Base-by-base conservation (phyloP, 306 rosid species). In the Sophora flavescens region DNA sequence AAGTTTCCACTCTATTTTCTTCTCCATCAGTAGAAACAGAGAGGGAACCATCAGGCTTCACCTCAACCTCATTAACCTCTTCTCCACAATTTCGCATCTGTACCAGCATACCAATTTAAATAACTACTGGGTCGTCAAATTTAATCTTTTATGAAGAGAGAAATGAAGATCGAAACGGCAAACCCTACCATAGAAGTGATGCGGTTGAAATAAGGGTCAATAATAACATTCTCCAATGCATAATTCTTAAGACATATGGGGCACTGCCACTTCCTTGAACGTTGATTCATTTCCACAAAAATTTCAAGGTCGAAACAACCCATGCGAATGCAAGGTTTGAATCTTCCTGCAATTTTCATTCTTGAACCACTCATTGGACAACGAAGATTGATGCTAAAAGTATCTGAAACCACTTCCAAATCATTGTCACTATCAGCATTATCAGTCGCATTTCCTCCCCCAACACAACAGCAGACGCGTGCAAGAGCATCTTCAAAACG, bases 351-450 rank as follows among this genome's bases (percentile, higher is more conserved):
- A 75, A 92, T 81, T 88, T 93, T 96, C 93, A 96, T 96, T 83
- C 99, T 96, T 30, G 97, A 92, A 75, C 99, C 99, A 82, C 99
- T 96, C 98, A 96, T 91, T 0, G 99, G 99, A 75, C 99, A 96
- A 26, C 97, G 97, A 41, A 96, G 93, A 77, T 86, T 92, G 87
- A 96, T 93, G 59, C 83, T 79, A 78, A 96, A 88, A 53, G 85
- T 86, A 77, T 96, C 98, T 8, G 99, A 91, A 85, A 96, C 99
- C 36, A 96, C 97, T 85, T 96, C 99, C 79, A 96, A 72, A 81
- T 96, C 99, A 84, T 97, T 96, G 82, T 96, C 98, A 59, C 96
- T 92, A 70, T 87, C 99, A 78, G 85, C 97, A 67, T 91, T 84
- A 81, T 89, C 96, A 35, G 79, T 80, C 16, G 91, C 83, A 81